A percentile compares a stretch with the other conserved stretches of the same genome.
Evolutionary conservation across 768 basidiomycete genomes (phyloP).

Genomic region (Tylopilus sp.): DNA sequence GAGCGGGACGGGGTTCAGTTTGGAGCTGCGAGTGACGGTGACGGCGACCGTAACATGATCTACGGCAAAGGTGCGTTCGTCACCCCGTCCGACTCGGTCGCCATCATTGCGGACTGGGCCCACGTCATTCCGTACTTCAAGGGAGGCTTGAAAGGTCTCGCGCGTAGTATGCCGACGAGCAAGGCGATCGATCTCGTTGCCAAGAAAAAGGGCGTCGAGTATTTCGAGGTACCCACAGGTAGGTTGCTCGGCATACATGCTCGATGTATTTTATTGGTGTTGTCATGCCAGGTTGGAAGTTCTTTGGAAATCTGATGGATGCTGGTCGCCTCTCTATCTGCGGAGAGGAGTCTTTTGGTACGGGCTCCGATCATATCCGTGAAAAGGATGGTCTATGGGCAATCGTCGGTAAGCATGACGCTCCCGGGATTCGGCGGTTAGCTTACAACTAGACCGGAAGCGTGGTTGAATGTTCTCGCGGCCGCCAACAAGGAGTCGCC

Average conservation of each 20-base stretch:
- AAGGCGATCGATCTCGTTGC: constrained; percentile 97
- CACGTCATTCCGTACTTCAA: constrained; percentile 89
- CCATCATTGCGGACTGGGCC: constrained; percentile 98
- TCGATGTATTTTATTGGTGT: not conserved
- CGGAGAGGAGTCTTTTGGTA: constrained; percentile 98
- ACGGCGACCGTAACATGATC: constrained; percentile 99
- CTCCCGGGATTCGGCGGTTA: constrained; percentile 4
- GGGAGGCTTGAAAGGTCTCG: constrained; percentile 91
- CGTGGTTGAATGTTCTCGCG: constrained; percentile 96
- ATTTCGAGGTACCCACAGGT: constrained; percentile 97
- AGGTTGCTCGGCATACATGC: constrained; percentile 16
- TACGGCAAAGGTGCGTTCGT: constrained; percentile 98
- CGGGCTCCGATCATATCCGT: constrained; percentile 99
- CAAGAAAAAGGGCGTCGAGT: constrained; percentile 87
- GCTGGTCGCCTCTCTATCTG: constrained; percentile 97
- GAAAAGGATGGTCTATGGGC: constrained; percentile 99
- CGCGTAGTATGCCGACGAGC: constrained; percentile 95
- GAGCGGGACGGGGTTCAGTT: constrained; percentile 84
- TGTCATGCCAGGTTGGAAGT: constrained; percentile 82
- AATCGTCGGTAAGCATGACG: constrained; percentile 66
- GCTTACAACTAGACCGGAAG: constrained; percentile 37
- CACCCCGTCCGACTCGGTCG: constrained; percentile 95
- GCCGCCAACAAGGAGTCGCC: constrained; percentile 78
- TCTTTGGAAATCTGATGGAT: constrained; percentile 99
- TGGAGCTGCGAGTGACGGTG: constrained; percentile 96